phyloP scores from a whole-genome alignment of 2,329 filamentous ascomycete species.

The Dothidotthia symphoricarpi region DNA sequence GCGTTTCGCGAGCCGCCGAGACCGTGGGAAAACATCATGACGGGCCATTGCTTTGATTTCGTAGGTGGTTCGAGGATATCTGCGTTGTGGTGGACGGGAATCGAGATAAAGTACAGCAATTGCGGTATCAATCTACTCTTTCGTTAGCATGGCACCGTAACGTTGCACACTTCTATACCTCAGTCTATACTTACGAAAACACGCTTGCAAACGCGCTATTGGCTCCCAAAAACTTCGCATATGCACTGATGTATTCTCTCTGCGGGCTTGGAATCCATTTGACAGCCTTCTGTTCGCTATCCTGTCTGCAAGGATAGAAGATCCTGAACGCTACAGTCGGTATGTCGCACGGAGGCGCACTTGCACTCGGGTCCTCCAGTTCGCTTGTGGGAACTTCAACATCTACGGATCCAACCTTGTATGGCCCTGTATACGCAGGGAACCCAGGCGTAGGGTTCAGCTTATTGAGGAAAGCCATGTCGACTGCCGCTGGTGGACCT shows the following conservation, averaged over 20 bases:
- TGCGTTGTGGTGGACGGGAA: constrained; percentile 72
- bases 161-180: neutral
- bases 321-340: constrained; percentile 76
- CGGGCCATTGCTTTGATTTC: constrained; percentile 65
- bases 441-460: constrained; percentile 71
- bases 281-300: constrained; percentile 56
- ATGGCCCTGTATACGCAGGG: constrained; percentile 71
- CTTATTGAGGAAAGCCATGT: constrained; percentile 45
- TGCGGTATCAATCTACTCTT: constrained; percentile 61
- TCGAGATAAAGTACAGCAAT: constrained; percentile 69
- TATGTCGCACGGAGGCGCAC: constrained; percentile 53
- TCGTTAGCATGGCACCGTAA: constrained; percentile 1
- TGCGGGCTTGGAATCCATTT: constrained; percentile 79
- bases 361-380: constrained; percentile 50
- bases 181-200: constrained; percentile 36
- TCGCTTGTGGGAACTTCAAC: constrained; percentile 70
- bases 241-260: constrained; percentile 69
- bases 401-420: constrained; percentile 76
- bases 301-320: constrained; percentile 64
- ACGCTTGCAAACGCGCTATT: constrained; percentile 49
- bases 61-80: constrained; percentile 53
- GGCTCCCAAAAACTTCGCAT: constrained; percentile 72
- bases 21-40: constrained; percentile 83
- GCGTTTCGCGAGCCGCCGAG: constrained; percentile 77
- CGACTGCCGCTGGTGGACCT: constrained; percentile 9